Evolutionary conservation across 140 eudicot species (phyloP), one percentile per base, ranked within the genome.

Genomic region (Artemisia princeps): DNA sequence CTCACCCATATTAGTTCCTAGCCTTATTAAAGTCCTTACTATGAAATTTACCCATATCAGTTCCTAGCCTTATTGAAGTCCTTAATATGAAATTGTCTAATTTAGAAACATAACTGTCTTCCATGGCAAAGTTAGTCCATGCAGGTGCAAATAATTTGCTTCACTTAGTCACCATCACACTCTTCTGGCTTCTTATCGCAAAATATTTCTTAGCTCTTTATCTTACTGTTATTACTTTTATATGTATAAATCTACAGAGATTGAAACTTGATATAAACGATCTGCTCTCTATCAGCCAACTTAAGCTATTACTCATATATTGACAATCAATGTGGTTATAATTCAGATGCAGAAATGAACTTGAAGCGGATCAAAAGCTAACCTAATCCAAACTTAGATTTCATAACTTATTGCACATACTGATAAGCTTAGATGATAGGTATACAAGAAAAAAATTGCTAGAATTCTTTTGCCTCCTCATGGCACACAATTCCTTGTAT

Each of bases 271-370:
- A 26, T 26, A 26, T 26, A 26, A 26, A 26, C 33, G 1, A 26
- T 26, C 33, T 3, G 42, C 33, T 26, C 33, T 3, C 33, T 26
- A 26, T 26, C 33, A 26, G 33, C 33, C 6, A 5, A 26, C 33
- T 26, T 26, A 26, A 26, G 33, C 30, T 26, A 26, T 26, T 26
- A 26, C 33, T 26, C 33, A 26, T 49, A 67, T 67, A 17, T 28
- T 53, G 52, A 37, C 62, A 19, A 15, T 23, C 40, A 67, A 67
- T 33, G 20, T 37, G 40, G 64, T 40, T 68, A 55, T 14, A 24
- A 68, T 68, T 55, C 55, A 68, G 12, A 68, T 12, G 63, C 51
- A 55, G 4, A 42, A 37, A 68, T 68, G 62, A 55, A 55, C 10
- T 40, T 54, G 44, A 68, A 51, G 71, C 11, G 14, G 12, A 51